phyloP scores from a whole-genome alignment of 495 filamentous ascomycete species.

The Hypoxylon cercidicola region DNA sequence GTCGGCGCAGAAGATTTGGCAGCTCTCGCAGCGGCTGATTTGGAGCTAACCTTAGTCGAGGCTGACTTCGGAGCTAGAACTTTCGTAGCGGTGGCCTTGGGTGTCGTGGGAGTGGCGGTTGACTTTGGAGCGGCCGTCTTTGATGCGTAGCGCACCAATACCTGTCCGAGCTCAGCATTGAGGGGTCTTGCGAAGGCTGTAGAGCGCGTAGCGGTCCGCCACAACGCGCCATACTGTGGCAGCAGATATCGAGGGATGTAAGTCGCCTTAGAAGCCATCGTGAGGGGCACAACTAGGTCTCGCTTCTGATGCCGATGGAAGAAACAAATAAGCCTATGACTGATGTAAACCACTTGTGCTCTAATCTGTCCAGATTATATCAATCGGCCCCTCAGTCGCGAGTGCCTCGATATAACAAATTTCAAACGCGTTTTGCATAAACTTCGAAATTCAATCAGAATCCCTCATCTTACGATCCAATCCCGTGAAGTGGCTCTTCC shows the following conservation, averaged over 20 bases:
- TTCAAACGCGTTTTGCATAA: constrained; percentile 22
- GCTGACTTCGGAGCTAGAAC: constrained; percentile 25
- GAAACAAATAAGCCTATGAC: background rate
- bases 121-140: too few relatives aligned
- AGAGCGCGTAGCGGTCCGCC: constrained; percentile 48
- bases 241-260: constrained; percentile 65
- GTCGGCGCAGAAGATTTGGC: constrained; percentile 50
- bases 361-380: constrained; percentile 1
- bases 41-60: constrained; percentile 19
- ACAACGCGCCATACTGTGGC: constrained; percentile 59
- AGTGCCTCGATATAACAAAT: constrained; percentile 17
- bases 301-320: constrained; percentile 1
- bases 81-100: constrained; percentile 12
- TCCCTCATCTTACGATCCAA: constrained; percentile 24
- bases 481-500: constrained; percentile 16
- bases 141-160: constrained; percentile 50
- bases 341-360: background rate
- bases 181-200: constrained; percentile 35
- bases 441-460: constrained; percentile 21
- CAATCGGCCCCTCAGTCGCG: constrained; percentile 7
- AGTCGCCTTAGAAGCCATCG: constrained; percentile 52
- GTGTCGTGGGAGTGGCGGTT: too few relatives aligned
- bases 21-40: constrained; percentile 32
- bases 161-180: constrained; percentile 39
- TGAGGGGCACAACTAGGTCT: constrained; percentile 1